These are phyloP conservation scores for Puccinia novopanici DNA, from an alignment of 1,284 basidiomycete genomes.

Conservation along the genomic window DNA sequence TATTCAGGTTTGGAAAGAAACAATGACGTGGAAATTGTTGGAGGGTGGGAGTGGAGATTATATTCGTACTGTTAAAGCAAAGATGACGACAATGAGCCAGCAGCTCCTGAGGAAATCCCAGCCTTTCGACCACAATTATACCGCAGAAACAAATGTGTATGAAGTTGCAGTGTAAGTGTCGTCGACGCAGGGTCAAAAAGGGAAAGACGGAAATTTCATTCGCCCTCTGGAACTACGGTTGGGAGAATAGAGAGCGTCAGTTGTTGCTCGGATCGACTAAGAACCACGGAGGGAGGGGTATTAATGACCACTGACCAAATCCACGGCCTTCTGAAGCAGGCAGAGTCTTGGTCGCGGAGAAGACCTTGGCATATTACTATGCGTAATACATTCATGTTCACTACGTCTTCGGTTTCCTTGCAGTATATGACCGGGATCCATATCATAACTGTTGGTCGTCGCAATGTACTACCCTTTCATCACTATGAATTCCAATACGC, in stretches of 20 bases:
- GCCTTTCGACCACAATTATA: neutral
- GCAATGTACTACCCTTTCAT: neutral
- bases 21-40: too few species aligned
- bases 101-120: neutral
- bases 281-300: neutral
- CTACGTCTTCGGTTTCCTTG: slow-evolving; percentile 28
- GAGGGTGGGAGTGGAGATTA: too few species aligned
- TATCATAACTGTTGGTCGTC: neutral
- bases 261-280: neutral
- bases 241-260: neutral
- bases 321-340: too few species aligned
- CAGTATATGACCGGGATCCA: neutral
- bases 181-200: neutral
- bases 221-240: neutral
- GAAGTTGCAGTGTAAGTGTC: neutral
- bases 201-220: neutral
- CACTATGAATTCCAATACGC: slow-evolving; percentile 14
- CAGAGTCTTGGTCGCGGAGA: neutral
- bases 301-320: too few species aligned
- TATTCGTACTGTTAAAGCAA: too few species aligned
- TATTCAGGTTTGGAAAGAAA: too few species aligned
- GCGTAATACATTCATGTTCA: neutral
- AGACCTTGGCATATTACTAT: neutral
- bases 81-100: neutral
- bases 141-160: neutral